Conservation (phyloP, 129 eudicot genomes). For the Deinandra increscens region DNA sequence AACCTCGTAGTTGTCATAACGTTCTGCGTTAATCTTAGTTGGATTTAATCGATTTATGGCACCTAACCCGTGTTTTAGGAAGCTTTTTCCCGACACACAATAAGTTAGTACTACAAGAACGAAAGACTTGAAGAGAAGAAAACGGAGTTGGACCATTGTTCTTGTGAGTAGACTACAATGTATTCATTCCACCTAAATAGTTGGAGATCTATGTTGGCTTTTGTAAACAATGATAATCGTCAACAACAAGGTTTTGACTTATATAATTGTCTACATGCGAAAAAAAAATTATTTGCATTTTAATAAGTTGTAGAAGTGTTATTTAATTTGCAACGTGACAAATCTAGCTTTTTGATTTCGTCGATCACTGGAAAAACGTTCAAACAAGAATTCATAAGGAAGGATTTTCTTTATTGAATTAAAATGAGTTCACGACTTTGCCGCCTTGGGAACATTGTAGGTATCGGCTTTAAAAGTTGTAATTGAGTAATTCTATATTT, state of each 20-base stretch:
- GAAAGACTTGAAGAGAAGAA: neutral
- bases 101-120: neutral
- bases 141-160: slow-evolving; percentile 5
- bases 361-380: neutral
- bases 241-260: neutral
- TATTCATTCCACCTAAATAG: slow-evolving; percentile 13
- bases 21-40: neutral
- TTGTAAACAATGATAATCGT: neutral
- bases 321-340: neutral
- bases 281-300: neutral
- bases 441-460: too few relatives aligned
- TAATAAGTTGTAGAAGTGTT: neutral
- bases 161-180: neutral
- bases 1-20: slow-evolving; percentile 6
- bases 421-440: too few relatives aligned
- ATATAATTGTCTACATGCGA: slow-evolving; percentile 3
- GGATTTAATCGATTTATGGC: neutral
- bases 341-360: neutral
- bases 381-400: too few relatives aligned
- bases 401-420: too few relatives aligned
- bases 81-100: slow-evolving; percentile 23
- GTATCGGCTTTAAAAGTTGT: too few relatives aligned
- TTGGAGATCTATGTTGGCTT: neutral
- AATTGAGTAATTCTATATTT: too few relatives aligned
- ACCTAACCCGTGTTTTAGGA: slow-evolving; percentile 15